phyloP scores from a whole-genome alignment of 371 early-diverging fungal species.

The Saksenaea oblongispora region DNA sequence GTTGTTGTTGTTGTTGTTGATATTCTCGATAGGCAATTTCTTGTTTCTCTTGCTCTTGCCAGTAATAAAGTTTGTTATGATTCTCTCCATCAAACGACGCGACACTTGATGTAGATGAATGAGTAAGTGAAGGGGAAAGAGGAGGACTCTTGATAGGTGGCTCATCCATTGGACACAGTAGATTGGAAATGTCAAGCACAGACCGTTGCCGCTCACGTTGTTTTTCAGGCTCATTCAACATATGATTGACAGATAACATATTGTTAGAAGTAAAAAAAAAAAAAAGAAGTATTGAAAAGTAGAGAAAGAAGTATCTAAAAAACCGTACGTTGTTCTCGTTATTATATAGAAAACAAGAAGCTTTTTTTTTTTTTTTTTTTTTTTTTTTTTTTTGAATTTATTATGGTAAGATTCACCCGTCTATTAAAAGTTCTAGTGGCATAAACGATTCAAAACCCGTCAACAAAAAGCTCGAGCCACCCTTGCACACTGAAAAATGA shows the following conservation, averaged over 20 bases:
- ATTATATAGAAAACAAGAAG: neutral
- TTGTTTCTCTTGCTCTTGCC: neutral
- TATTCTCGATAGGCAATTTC: neutral
- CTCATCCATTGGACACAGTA: constrained; percentile 14
- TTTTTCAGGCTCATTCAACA: constrained; percentile 1
- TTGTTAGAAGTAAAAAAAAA: neutral
- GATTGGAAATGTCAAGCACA: constrained; percentile 34
- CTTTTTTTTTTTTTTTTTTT: neutral
- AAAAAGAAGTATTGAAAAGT: constrained; percentile 1
- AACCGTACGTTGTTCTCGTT: neutral
- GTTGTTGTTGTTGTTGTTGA: constrained; percentile 3
- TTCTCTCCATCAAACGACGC: neutral
- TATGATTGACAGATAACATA: constrained; percentile 4
- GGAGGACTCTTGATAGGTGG: constrained; percentile 24
- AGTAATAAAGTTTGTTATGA: neutral
- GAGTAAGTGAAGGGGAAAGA: constrained; percentile 19
- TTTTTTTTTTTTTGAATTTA: neutral
- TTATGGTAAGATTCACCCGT: neutral
- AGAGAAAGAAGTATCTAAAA: neutral
- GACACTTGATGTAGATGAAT: neutral
- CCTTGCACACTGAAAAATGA: neutral
- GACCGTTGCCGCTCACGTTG: constrained; percentile 18
- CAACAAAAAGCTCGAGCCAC: constrained; percentile 2
- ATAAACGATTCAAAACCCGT: neutral
- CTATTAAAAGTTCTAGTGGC: constrained; percentile 1